Base-by-base conservation (phyloP, 2,329 filamentous ascomycete genomes). In the Keithomyces neogunnii region DNA sequence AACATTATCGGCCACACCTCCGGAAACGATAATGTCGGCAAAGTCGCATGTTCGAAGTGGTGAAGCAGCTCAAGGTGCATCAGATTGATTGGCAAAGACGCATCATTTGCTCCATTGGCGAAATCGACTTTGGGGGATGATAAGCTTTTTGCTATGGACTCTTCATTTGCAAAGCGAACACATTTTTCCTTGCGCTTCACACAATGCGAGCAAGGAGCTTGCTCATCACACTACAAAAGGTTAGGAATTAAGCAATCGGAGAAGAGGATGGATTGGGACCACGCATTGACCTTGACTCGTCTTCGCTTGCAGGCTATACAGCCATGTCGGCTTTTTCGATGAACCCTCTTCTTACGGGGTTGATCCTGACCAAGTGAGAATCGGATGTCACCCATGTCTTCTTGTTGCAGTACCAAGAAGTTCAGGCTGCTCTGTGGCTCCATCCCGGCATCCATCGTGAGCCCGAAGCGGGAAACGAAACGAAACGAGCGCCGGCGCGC, bases 51-150 rank as follows among this genome's bases (percentile, higher is more conserved):
- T 29, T 62, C 57, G 45, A 63, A 66, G 53, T 66, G 62, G 52
- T 64, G 55, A 51, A 67, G 60, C 31, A 67, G 57, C 47, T 66
- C 62, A 51, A 67, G 55, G 45, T 67, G 63, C 13, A 66, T 48
- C 4, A 65, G 51, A 45, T 63, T 65, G 45, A 65, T 56, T 7
- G 51, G 54, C 2, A 46, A 35, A 11, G 6, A 35, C 6, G 33
- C 33, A 35, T 35, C n/a, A 36, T 51, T 51, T 28, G 33, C 11
- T 40, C 28, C n/a, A 19, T 47, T 19, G 10, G 28, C 36, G 45
- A 45, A 39, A 33, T 47, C 9, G 33, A 45, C 39, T 53, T 53
- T 3, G 40, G 51, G 39, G 33, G 40, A 30, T 49, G 40, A 40
- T 50, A 46, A 33, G 53, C 31, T 29, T 33, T 46, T 42, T 9